Base-by-base conservation (phyloP, 352 stramenopile genomes). In the Peronospora belbahrii region DNA sequence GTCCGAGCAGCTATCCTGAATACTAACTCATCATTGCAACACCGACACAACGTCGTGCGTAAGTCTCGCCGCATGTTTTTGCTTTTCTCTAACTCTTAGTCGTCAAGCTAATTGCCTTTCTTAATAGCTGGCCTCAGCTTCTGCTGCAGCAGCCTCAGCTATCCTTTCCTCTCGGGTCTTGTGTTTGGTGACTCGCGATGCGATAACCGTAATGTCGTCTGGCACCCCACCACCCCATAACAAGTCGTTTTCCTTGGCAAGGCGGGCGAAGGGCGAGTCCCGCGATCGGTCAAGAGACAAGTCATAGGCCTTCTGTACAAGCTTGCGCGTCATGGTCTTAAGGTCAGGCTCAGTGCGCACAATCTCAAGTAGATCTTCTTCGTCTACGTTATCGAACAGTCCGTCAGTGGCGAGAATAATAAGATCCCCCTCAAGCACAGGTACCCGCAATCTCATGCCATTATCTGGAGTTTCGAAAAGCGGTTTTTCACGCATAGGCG, bases 211-310 rank as follows among this genome's bases (percentile, higher is more conserved):
- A 42, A 92, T 88, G 60, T 96, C 85, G 53, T 96, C 85, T 1
- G 85, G 84, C 77, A 95, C 94, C 15, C 90, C 95, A 46, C 95
- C 95, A 18, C 74, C 73, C 93, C 94, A 98, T 66, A 98, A 84
- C 23, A 98, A 95, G 62, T 98, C 95, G 74, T 98, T 98, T 37
- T 98, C 95, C 61, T 98, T 98, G 6, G 95, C 95, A 28, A 98
- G 70, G 3, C 97, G 74, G 9, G 95, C 94, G 77, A 98, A 98
- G 4, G 95, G 95, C 40, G 88, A 97, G 76, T 98, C 95, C 4
- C 79, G 67, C 8, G 53, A 69, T 4, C 69, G 70, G 60, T 98
- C 89, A 4, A 98, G 67, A 49, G 87, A 97, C 46, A 96, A 73
- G 14, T 97, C 89, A 48, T 95, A 84, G 7, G 93, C 93, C 42